These are phyloP conservation scores for Aspergillus flavus DNA, from an alignment of 2,329 filamentous ascomycete genomes.

Conservation along the genomic window DNA sequence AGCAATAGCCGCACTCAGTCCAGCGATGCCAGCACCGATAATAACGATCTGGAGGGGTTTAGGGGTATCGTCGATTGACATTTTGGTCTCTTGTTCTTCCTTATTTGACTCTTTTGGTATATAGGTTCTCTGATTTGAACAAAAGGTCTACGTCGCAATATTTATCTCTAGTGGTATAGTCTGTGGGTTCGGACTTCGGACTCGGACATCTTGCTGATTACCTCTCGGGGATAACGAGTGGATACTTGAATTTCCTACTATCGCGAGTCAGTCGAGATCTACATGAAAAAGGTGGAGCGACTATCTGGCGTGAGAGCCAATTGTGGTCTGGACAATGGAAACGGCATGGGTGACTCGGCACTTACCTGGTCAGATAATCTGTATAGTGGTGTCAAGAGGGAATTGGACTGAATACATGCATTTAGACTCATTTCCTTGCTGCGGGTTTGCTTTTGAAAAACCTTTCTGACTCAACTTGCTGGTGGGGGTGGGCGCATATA, in stretches of 20 bases:
- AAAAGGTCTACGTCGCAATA: background rate
- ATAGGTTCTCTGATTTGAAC: background rate
- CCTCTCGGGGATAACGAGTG: background rate
- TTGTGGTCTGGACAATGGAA: background rate
- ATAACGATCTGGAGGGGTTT: constrained; percentile 25
- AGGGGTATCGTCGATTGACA: background rate
- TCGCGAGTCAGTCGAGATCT: background rate
- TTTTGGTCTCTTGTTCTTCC: background rate
- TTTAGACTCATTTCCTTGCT: background rate
- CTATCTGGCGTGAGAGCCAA: background rate
- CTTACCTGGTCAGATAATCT: no score
- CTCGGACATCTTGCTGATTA: background rate
- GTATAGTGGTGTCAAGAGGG: no score
- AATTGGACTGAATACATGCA: background rate
- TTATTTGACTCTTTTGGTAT: background rate
- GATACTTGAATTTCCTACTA: background rate
- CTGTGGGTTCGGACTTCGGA: constrained; percentile 5
- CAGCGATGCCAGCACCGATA: constrained; percentile 39
- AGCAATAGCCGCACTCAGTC: constrained; percentile 36
- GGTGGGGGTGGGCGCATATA: no score
- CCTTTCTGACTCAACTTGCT: no score
- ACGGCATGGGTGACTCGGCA: background rate
- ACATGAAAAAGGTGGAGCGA: background rate
- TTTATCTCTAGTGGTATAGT: background rate
- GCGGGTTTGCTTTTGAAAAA: background rate